phyloP scores from a whole-genome alignment of 768 basidiomycete genomes.

The Coprinopsis marcescibilis region DNA sequence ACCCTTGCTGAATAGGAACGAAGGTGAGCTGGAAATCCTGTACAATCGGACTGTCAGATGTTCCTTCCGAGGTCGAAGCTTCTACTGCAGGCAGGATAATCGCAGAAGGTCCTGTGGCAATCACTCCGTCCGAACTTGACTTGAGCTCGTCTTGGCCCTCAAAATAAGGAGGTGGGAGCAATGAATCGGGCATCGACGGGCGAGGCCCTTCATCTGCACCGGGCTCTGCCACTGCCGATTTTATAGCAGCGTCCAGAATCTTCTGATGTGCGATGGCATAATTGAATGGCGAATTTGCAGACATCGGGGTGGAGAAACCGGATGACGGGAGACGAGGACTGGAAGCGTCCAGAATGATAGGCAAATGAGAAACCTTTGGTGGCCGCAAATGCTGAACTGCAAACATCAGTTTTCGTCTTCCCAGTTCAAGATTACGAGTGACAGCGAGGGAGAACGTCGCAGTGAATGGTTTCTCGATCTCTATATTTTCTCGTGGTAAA shows the following conservation, averaged over 20 bases:
- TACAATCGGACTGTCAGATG: background rate
- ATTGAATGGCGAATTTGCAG: constrained; percentile 41
- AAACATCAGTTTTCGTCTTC: constrained; percentile 40
- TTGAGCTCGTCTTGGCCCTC: constrained; percentile 33
- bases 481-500: constrained; percentile 38
- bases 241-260: constrained; percentile 38
- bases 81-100: constrained; percentile 40
- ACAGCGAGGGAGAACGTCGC: constrained; percentile 50
- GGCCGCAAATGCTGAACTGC: constrained; percentile 64
- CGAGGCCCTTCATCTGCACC: constrained; percentile 4
- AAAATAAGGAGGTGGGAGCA: constrained; percentile 44
- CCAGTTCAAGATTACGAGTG: constrained; percentile 30
- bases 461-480: constrained; percentile 54
- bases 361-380: constrained; percentile 23
- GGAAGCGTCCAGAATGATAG: constrained; percentile 17
- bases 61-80: background rate
- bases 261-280: constrained; percentile 49
- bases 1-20: constrained; percentile 53
- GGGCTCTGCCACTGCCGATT: constrained; percentile 17
- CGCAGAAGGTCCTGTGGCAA: constrained; percentile 48
- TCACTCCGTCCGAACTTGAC: constrained; percentile 26
- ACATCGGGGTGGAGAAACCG: constrained; percentile 50
- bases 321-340: constrained; percentile 38
- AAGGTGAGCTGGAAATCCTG: constrained; percentile 61
- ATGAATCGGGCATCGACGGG: constrained; percentile 8